Evolutionary conservation across 2,329 filamentous ascomycete species (phyloP), one percentile per base, ranked within the genome.

Genomic region (Microascus cirrosus): DNA sequence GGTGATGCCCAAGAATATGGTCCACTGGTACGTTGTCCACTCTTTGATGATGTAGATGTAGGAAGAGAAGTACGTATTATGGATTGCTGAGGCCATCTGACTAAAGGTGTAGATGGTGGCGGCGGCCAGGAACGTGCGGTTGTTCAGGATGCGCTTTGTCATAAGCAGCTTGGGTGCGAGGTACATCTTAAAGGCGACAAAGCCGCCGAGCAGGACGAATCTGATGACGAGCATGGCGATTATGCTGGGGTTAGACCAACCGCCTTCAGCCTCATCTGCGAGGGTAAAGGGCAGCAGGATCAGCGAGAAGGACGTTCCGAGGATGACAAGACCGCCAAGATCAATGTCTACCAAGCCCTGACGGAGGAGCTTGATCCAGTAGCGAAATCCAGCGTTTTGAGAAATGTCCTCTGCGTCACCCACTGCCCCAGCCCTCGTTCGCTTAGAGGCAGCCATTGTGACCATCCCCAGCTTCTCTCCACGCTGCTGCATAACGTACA

Each of bases 141-240:
- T 70, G 34, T 67, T 60, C 13, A 70, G 56, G 34, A 69, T 66
- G 36, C 63, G 63, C 60, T 61, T 66, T 7, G 69, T 66, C 66
- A 70, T 69, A 58, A 71, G 60, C 0, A 67, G 69, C 62, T 67
- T 67, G 0, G 75, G 75, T 0, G 84, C 80, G 55, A 80, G 70
- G 54, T 71, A 83, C 18, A 70, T 74, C 68, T 87, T 84, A 74
- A 80, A 84, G 1, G 79, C 59, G 1, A 70, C 77, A 56, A 86
- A 83, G 7, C 68, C 64, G 3, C 71, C 65, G 2, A 84, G 65
- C 18, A 76, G 71, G 0, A 77, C 65, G 2, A 73, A 69, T 2
- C 82, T 82, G 12, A 83, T 62, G 3, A 83, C 73, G 34, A 77
- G 69, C 64, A 78, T 73, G 57, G 70, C 72, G 35, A 79, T 74